These are phyloP conservation scores for Mycena albidolilacea DNA, from an alignment of 768 basidiomycete genomes.

Conservation along the genomic window DNA sequence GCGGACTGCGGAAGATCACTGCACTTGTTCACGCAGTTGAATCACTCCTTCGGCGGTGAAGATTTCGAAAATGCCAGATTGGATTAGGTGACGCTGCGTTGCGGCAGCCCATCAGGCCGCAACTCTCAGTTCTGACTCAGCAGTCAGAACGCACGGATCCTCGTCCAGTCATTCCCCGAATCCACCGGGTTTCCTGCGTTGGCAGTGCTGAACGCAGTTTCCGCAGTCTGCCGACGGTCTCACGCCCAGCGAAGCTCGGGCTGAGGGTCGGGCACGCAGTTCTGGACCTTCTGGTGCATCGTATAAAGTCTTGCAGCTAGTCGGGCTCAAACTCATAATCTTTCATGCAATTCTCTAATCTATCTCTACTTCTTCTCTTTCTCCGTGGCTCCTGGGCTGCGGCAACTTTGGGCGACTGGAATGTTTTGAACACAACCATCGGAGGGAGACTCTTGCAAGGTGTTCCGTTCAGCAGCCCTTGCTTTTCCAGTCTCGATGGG, in stretches of 20 bases:
- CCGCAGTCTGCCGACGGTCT: too few relatives aligned
- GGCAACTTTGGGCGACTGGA: slow-evolving; percentile 13
- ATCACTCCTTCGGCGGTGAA: neutral
- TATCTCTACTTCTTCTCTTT: neutral
- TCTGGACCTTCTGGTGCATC: too few relatives aligned
- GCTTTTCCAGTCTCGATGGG: slow-evolving; percentile 17
- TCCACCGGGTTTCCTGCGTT: neutral
- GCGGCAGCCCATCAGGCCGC: too few relatives aligned
- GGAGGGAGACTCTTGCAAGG: slow-evolving; percentile 17
- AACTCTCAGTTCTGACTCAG: too few relatives aligned
- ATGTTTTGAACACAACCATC: neutral
- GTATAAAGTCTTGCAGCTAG: neutral
- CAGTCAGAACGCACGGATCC: too few relatives aligned
- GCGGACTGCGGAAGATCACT: slow-evolving; percentile 17
- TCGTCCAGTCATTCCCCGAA: too few relatives aligned
- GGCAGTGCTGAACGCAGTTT: slow-evolving; percentile 1
- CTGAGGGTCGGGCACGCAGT: neutral
- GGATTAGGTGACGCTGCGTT: too few relatives aligned
- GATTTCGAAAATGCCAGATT: too few relatives aligned
- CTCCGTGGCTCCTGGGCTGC: neutral
- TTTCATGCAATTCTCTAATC: neutral
- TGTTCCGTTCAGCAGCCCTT: slow-evolving; percentile 19
- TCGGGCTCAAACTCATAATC: neutral
- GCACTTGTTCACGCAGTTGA: slow-evolving; percentile 28
- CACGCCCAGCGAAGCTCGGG: neutral